phyloP scores from a whole-genome alignment of 2,329 filamentous ascomycete species.

The Cladophialophora yegresii region DNA sequence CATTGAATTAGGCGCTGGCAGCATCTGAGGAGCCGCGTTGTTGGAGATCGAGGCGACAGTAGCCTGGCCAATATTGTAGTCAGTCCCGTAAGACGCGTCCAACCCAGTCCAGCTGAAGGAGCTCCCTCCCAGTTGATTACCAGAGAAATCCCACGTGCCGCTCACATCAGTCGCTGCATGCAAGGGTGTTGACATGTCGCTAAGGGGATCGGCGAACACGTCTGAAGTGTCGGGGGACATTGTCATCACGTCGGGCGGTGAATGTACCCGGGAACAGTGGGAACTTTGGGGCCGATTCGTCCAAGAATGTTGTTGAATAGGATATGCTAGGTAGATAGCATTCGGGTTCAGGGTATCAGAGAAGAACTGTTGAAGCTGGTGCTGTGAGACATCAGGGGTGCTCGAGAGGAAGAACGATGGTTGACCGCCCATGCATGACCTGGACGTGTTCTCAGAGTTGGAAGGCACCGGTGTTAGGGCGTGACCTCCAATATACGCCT shows the following conservation, averaged over 20 bases:
- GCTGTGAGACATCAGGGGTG: constrained; percentile 28
- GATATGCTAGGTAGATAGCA: constrained; percentile 33
- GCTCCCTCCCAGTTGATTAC: constrained; percentile 23
- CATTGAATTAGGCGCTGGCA: neutral
- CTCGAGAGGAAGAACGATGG: constrained; percentile 32
- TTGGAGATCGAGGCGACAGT: constrained; percentile 26
- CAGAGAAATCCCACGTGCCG: constrained; percentile 33
- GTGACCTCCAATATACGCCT: constrained; percentile 24
- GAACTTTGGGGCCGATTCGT: constrained; percentile 28
- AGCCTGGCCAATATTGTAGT: constrained; percentile 30
- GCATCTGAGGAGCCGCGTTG: constrained; percentile 6
- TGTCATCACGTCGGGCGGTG: constrained; percentile 16
- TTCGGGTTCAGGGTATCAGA: constrained; percentile 23
- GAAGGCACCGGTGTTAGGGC: constrained; percentile 21
- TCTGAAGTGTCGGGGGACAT: constrained; percentile 17
- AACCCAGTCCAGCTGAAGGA: constrained; percentile 32
- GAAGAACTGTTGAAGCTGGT: constrained; percentile 32
- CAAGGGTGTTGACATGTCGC: constrained; percentile 20
- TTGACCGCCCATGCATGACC: constrained; percentile 36
- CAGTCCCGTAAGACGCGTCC: constrained; percentile 28
- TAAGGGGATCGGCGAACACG: constrained; percentile 16
- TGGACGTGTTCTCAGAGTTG: constrained; percentile 21
- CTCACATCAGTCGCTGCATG: constrained; percentile 24
- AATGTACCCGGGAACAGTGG: constrained; percentile 28
- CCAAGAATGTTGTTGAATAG: constrained; percentile 33